Percentiles rank a stretch among this genome's conserved stretches.
Evolutionary conservation across 805 yeast genomes (phyloP).

Genomic region (Hemisphaericaspora nanyangensis): DNA sequence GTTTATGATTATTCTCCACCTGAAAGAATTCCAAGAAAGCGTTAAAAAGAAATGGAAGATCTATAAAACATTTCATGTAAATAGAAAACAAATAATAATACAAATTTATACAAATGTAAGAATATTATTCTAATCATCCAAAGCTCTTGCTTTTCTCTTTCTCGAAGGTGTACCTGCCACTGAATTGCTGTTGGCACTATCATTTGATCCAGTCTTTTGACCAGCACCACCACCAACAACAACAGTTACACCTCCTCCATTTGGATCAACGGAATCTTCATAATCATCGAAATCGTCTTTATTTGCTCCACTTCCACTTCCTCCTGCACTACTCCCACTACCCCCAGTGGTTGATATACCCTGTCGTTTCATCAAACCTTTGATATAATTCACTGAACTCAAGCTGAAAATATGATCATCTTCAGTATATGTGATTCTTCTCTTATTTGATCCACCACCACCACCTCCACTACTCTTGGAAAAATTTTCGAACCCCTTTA

Average conservation of each 20-base stretch:
- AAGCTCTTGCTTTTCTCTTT: slow-evolving; percentile 20
- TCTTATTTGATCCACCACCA: slow-evolving; percentile 26
- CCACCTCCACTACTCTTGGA: slow-evolving; percentile 39
- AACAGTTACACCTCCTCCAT: slow-evolving; percentile 3
- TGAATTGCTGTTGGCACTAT: neutral
- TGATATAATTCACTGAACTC: slow-evolving; percentile 66
- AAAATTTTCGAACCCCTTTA: slow-evolving; percentile 87
- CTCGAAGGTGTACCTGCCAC: slow-evolving; percentile 9
- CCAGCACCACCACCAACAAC: neutral
- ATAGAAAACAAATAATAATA: slow-evolving; percentile 1
- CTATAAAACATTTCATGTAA: neutral
- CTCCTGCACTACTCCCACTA: slow-evolving; percentile 1
- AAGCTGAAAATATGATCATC: slow-evolving; percentile 79
- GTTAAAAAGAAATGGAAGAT: neutral
- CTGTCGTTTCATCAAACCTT: slow-evolving; percentile 49
- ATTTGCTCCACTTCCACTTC: neutral
- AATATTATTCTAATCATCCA: slow-evolving; percentile 18
- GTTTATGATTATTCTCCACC: slow-evolving; percentile 43
- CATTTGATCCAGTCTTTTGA: neutral
- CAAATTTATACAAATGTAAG: neutral
- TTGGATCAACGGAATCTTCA: slow-evolving; percentile 33
- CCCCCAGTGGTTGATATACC: slow-evolving; percentile 24
- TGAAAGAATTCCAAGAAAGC: neutral
- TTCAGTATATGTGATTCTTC: slow-evolving; percentile 55
- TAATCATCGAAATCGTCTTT: slow-evolving; percentile 36